Evolutionary conservation across 2,329 filamentous ascomycete species (phyloP), one percentile per base, ranked within the genome.

Genomic region (Thelonectria rubi): DNA sequence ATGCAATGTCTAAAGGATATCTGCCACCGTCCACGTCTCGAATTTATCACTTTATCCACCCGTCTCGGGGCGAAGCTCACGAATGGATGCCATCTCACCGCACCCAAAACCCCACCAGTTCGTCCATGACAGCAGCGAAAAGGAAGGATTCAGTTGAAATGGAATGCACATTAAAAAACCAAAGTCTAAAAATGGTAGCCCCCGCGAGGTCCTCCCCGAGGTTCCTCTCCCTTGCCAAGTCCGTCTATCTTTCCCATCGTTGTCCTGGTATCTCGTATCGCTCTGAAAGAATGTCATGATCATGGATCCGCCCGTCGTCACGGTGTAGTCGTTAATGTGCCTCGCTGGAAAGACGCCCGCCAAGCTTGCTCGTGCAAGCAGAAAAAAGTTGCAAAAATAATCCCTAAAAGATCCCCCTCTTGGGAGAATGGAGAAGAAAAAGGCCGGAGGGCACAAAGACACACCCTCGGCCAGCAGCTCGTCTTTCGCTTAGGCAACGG

Each of bases 211-310:
- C 11, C 42, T 21, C 42, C 42, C 11, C 5, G 11, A 37, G 39
- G 39, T 17, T 42, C 39, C 39, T 17, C 39, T 26, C 10, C 20
- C 3, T 52, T 54, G 5, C 26, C 12, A 21, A 48, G 43, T 17
- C 39, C 30, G 32, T 50, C 32, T 47, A 51, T 55, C 37, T 32
- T 20, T 24, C 47, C 30, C n/a, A 18, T 40, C 30, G 18, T 12
- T 52, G 18, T 26, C 42, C 17, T 51, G 52, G 58, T 56, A 56
- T 60, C 42, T 52, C 21, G 21, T 10, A 12, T 52, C 47, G 50
- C 52, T 40, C 66, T 67, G 68, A 70, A 52, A 65, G 69, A 70
- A 52, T 65, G 69, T 69, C 69, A 65, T 69, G 61, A 67, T 70
- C 68, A 53, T 65, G 40, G 65, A 71, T 70, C 62, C 58, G 49